A percentile compares a stretch with the other conserved stretches of the same genome.
Evolutionary conservation across 108 stramenopile species (phyloP).

Genomic region (Fistulifera solaris): DNA sequence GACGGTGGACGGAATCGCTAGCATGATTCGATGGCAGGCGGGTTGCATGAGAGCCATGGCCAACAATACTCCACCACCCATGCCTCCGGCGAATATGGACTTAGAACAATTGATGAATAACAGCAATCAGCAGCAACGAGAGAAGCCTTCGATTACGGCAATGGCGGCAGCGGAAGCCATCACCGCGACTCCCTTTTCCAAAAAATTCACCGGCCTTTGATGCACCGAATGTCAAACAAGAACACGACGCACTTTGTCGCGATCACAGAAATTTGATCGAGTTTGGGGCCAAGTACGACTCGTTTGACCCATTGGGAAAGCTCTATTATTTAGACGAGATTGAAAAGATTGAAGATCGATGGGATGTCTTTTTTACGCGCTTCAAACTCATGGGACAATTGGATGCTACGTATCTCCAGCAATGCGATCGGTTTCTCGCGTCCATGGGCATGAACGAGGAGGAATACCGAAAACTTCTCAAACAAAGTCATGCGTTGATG

Average conservation of each 20-base stretch:
- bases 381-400: slow-evolving; percentile 26
- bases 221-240: slow-evolving; percentile 25
- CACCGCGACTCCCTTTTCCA: slow-evolving; percentile 16
- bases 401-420: slow-evolving; percentile 17
- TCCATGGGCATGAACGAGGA: slow-evolving; percentile 29
- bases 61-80: slow-evolving; percentile 24
- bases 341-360: slow-evolving; percentile 39
- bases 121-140: slow-evolving; percentile 4
- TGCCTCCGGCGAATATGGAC: slow-evolving; percentile 34
- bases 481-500: slow-evolving; percentile 26
- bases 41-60: slow-evolving; percentile 32
- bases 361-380: slow-evolving; percentile 33
- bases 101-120: slow-evolving; percentile 22
- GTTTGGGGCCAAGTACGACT: slow-evolving; percentile 23
- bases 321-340: slow-evolving; percentile 30
- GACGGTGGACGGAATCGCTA: slow-evolving; percentile 7
- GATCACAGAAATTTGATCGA: slow-evolving; percentile 31
- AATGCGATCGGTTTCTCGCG: slow-evolving; percentile 27
- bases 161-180: slow-evolving; percentile 24
- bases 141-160: slow-evolving; percentile 20
- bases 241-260: slow-evolving; percentile 27
- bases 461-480: slow-evolving; percentile 22
- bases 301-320: slow-evolving; percentile 29
- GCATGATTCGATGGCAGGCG: slow-evolving; percentile 34
- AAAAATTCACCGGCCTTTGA: slow-evolving; percentile 22